phyloP scores from a whole-genome alignment of 2,329 filamentous ascomycete species.

The Lachnellula cervina region DNA sequence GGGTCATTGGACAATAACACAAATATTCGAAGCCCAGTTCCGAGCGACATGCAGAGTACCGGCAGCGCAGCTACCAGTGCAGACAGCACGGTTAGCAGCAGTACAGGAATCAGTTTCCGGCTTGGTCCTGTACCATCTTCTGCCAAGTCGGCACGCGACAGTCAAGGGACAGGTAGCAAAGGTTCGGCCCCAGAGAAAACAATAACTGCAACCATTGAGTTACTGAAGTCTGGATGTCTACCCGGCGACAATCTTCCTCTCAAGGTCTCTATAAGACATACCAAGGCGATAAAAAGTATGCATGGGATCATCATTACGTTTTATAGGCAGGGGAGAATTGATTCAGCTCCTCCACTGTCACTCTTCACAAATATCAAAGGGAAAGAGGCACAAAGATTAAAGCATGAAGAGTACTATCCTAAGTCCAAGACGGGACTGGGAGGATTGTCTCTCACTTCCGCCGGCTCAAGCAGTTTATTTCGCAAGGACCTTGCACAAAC shows the following conservation, averaged over 20 bases:
- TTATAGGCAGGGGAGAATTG: conserved; percentile 85
- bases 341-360: conserved; percentile 59
- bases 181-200: conserved; percentile 62
- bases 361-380: conserved; percentile 48
- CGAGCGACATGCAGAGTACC: conserved; percentile 59
- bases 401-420: conserved; percentile 75
- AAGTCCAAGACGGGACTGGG: conserved; percentile 82
- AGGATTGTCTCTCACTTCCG: conserved; percentile 79
- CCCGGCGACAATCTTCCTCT: conserved; percentile 80
- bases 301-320: conserved; percentile 90
- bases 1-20: conserved; percentile 35
- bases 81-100: conserved; percentile 49
- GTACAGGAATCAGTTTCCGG: conserved; percentile 41
- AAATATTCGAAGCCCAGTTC: conserved; percentile 42
- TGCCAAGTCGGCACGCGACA: conserved; percentile 39
- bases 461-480: conserved; percentile 85
- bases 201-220: conserved; percentile 80
- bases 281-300: conserved; percentile 82
- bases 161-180: conserved; percentile 45
- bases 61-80: conserved; percentile 66
- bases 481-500: conserved; percentile 90
- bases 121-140: conserved; percentile 33
- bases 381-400: conserved; percentile 61
- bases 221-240: conserved; percentile 76
- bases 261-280: conserved; percentile 78